Evolutionary conservation across 2,329 filamentous ascomycete species (phyloP).

Genomic region (Colletotrichum lini): DNA sequence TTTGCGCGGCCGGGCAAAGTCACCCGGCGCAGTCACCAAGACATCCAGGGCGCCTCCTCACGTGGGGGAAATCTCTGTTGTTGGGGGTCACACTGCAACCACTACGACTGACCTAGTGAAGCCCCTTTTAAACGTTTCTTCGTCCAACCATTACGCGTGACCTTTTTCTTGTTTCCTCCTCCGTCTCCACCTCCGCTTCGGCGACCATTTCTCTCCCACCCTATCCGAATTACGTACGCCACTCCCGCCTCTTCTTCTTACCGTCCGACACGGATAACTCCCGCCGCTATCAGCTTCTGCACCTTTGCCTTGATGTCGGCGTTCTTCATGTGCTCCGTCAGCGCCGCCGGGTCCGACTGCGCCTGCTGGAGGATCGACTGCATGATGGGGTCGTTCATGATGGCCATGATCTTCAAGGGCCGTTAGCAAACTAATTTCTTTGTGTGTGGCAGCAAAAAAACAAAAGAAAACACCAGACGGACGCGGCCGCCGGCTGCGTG

Average conservation of each 20-base stretch:
- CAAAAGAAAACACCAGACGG: background rate
- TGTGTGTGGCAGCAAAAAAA: background rate
- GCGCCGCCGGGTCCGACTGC: conserved; percentile 90
- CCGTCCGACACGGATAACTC: conserved; percentile 85
- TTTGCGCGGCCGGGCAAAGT: conserved; percentile 14
- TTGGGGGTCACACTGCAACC: conserved; percentile 41
- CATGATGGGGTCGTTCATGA: conserved; percentile 98
- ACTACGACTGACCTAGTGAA: conserved; percentile 40
- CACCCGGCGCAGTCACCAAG: conserved; percentile 20
- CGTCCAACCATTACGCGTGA: conserved; percentile 43
- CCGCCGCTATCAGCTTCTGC: conserved; percentile 93
- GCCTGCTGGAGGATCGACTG: conserved; percentile 97
- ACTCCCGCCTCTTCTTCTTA: conserved; percentile 44
- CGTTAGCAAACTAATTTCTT: conserved; percentile 1
- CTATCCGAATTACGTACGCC: background rate
- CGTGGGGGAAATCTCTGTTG: conserved; percentile 38
- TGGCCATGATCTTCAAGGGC: conserved; percentile 78
- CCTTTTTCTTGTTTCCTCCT: conserved; percentile 23
- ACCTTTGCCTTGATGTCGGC: conserved; percentile 87
- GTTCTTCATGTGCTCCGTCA: conserved; percentile 98
- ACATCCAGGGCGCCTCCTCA: conserved; percentile 20
- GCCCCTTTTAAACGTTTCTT: conserved; percentile 37
- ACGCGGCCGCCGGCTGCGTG: background rate
- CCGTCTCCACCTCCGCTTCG: background rate
- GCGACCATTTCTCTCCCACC: background rate